A percentile compares a stretch with the other conserved stretches of the same genome.
phyloP scores from a whole-genome alignment of 2,329 filamentous ascomycete species.

The Microcyclospora pomicola region DNA sequence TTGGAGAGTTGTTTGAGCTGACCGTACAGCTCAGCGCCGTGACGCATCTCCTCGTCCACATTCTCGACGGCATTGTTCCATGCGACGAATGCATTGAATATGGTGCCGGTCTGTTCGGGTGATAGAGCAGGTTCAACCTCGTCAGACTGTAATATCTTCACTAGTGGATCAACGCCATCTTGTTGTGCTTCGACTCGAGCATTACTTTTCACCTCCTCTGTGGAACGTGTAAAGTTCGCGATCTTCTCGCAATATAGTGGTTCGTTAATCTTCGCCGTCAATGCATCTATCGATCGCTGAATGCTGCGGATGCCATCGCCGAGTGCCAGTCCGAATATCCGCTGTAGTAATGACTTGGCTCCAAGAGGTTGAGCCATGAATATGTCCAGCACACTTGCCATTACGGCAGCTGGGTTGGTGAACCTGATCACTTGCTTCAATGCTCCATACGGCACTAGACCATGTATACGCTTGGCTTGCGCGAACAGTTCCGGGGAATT shows the following conservation, averaged over 20 bases:
- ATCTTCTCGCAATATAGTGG: conserved; percentile 66
- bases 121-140: conserved; percentile 57
- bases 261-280: conserved; percentile 69
- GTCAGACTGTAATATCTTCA: conserved; percentile 71
- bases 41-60: conserved; percentile 72
- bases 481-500: conserved; percentile 95
- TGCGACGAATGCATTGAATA: conserved; percentile 90
- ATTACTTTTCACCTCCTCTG: conserved; percentile 58
- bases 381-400: conserved; percentile 87
- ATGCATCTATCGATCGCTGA: conserved; percentile 70
- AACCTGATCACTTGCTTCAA: conserved; percentile 96
- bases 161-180: conserved; percentile 72
- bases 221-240: conserved; percentile 60
- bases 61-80: conserved; percentile 94
- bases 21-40: conserved; percentile 84
- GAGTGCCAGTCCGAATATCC: conserved; percentile 84
- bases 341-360: conserved; percentile 74
- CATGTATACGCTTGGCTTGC: conserved; percentile 87
- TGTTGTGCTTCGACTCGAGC: conserved; percentile 59
- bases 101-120: conserved; percentile 61
- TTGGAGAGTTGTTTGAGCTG: conserved; percentile 91
- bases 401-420: conserved; percentile 89
- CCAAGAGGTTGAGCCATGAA: conserved; percentile 95
- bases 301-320: conserved; percentile 80
- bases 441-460: conserved; percentile 79